Conservation (phyloP, 192 early-diverging fungal species). For the Haplosporangium gracile region DNA sequence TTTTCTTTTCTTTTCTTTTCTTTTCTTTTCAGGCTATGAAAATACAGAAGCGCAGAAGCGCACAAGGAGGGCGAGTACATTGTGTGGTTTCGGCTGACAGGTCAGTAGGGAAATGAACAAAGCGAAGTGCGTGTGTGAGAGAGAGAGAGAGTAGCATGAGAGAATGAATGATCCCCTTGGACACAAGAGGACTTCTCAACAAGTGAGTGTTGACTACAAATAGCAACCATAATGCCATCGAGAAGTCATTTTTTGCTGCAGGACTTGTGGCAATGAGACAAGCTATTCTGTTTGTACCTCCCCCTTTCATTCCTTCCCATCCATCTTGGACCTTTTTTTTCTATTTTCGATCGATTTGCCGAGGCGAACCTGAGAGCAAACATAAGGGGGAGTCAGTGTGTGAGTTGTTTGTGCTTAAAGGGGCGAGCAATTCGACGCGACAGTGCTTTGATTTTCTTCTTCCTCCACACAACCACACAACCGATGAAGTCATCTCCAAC, state of each 20-base stretch:
- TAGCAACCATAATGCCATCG: neutral
- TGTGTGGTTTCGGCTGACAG: constrained; percentile 5
- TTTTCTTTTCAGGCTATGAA: neutral
- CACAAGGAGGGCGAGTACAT: neutral
- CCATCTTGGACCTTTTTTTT: neutral
- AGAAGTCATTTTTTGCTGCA: neutral
- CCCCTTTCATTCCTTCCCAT: neutral
- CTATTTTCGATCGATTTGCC: neutral
- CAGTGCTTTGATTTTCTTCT: neutral
- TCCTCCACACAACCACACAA: constrained; percentile 3
- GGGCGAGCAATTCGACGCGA: constrained; percentile 8
- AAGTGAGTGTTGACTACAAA: neutral
- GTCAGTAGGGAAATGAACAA: neutral
- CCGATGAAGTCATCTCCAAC: constrained; percentile 4
- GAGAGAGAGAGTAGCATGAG: neutral
- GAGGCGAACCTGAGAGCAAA: neutral
- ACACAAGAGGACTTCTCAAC: neutral
- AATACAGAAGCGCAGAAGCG: neutral
- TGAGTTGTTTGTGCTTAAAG: neutral
- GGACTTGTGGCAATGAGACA: neutral
- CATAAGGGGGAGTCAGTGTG: too few relatives aligned
- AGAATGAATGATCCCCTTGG: neutral
- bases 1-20: neutral
- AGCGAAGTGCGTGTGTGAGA: neutral
- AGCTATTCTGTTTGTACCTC: neutral